Evolutionary conservation across 169 alveolate genomes (phyloP), one percentile per base, ranked within the genome.

Genomic region (Eimeria falciformis): DNA sequence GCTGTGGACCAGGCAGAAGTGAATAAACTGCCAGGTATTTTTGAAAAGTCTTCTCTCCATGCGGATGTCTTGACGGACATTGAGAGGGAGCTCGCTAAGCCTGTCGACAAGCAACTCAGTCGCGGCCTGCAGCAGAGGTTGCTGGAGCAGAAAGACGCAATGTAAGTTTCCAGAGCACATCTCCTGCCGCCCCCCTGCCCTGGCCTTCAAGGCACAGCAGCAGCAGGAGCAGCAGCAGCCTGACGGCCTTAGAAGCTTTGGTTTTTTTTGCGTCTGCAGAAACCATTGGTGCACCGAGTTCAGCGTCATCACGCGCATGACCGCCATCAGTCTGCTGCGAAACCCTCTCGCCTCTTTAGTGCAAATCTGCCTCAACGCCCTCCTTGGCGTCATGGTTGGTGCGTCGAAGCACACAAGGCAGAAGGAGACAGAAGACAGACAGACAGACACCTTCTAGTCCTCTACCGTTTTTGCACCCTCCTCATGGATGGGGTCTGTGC

Each of bases 321-420:
- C 29, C 23, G 46, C 27, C 18, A 29, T 79, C n/a, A 79, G 33
- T 33, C 47, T 46, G 33, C 27, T 79, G 46, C 58, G 89, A 27
- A 79, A 79, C 18, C 89, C 89, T 3, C 40, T 79, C 56, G 53
- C 40, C 7, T 25, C 89, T 5, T 27, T 79, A 25, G 89, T 79
- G 23, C 89, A 79, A 18, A 69, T 79, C 53, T 27, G 25, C 5
- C 73, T 79, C 55, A 79, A 79, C 53, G 7, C 53, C 12, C 27
- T 53, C 33, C 50, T 79, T 23, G 89, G 89, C 73, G 2, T 79
- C 12, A 53, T 79, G 18, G 23, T 55, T 3, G 89, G 89, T 79
- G 45, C 9, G 89, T 21, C 75, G 25, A 50, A 12, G 62, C 62
- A 12, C 62, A 50, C 62, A 50, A 50, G 18, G 62, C 62, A 12